Base-by-base conservation (phyloP, 2,329 filamentous ascomycete genomes). In the Claviceps pazoutovae region DNA sequence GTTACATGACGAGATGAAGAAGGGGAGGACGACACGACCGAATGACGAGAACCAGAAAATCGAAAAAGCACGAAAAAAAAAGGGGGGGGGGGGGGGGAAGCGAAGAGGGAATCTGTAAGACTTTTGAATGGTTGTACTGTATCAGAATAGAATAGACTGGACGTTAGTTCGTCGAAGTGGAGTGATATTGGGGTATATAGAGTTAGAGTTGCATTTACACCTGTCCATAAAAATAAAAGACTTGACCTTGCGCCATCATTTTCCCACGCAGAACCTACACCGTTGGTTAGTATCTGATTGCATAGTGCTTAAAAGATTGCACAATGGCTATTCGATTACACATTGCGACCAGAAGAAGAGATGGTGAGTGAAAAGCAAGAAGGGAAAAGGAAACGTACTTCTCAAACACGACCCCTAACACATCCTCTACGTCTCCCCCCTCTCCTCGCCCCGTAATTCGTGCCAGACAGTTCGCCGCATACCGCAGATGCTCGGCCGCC, bases 321-420 rank as follows among this genome's bases (percentile, higher is more conserved):
- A 4, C 26, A 9, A 30, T 9, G 26, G 8, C 8, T 8, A 11
- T 8, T 1, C 1, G 26, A 30, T 9, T 3, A 9, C 26, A 26
- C 30, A 11, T 34, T n/a, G n/a, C n/a, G n/a, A n/a, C 5, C 5
- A 39, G 38, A 39, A 39, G 3, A 39, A 39, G 38, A 39, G 7
- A 39, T 6, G 38, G 16, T 6, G n/a, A 39, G 38, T 3, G 38
- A n/a, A 26, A 30, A 17, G 4, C 26, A 6, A 45, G 41, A 11
- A 51, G 17, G 30, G 14, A 17, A 52, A 45, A 55, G 49, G 54
- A n/a, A 9, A 79, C 80, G 74, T 71, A 95, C 87, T 95, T 97
- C 67, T 97, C 91, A 70, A 98, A 98, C 4, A 98, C 90, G 21
- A 98, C 90, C 0, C 93, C 93, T 45, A 98, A 70, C 7, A 98